Conservation (phyloP, 495 filamentous ascomycete genomes). For the Collariella sp. region DNA sequence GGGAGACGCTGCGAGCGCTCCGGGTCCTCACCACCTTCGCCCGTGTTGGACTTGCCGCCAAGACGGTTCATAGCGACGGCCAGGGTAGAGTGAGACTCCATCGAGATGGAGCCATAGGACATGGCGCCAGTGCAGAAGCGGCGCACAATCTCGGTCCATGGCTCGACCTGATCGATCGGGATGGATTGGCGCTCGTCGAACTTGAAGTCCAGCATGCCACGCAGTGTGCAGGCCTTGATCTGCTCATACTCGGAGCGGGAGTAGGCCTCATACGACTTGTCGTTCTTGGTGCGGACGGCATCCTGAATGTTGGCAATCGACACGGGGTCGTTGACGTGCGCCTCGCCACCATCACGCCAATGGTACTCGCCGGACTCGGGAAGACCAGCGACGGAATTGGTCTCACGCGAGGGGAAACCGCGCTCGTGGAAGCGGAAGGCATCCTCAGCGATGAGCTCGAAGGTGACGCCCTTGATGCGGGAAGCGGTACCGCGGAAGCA, state of each 20-base stretch:
- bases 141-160: constrained; percentile 97
- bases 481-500: constrained; percentile 96
- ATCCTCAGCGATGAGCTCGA: constrained; percentile 92
- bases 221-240: constrained; percentile 95
- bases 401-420: constrained; percentile 78
- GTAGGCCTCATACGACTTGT: constrained; percentile 99
- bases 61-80: constrained; percentile 97
- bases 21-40: constrained; percentile 95
- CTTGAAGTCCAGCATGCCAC: constrained; percentile 94
- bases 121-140: constrained; percentile 98
- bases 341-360: constrained; percentile 96
- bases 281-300: constrained; percentile 95
- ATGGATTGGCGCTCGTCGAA: constrained; percentile 83
- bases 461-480: constrained; percentile 91
- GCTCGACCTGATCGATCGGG: constrained; percentile 95
- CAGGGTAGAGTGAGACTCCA: constrained; percentile 97
- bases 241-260: constrained; percentile 91
- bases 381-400: constrained; percentile 72
- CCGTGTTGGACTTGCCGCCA: constrained; percentile 97
- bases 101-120: constrained; percentile 99
- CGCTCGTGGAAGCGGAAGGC: constrained; percentile 96
- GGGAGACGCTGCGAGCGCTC: constrained; percentile 80
- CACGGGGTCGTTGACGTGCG: constrained; percentile 94
- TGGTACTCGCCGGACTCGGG: constrained; percentile 97
- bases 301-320: constrained; percentile 98